Evolutionary conservation across 257 asterid genomes (phyloP).

Genomic region (Solanum tarapatanum): DNA sequence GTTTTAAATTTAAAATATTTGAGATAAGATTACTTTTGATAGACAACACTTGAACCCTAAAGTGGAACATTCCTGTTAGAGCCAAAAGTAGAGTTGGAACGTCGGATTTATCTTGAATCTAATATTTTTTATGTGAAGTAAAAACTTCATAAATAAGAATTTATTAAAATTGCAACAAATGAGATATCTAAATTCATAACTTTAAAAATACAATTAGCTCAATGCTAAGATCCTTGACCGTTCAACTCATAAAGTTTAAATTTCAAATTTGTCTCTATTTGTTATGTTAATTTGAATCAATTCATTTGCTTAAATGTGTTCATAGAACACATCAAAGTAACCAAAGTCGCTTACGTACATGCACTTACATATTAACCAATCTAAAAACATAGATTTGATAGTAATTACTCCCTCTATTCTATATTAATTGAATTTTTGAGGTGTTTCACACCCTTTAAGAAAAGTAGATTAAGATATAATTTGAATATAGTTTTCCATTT

Average conservation of each 20-base stretch:
- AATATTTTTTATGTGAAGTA: neutral
- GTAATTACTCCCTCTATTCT: neutral
- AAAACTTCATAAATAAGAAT: too few relatives aligned
- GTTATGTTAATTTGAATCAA: neutral
- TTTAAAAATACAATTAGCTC: neutral
- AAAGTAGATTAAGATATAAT: too few relatives aligned
- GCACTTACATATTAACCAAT: neutral
- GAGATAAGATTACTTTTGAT: too few relatives aligned
- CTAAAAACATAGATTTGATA: neutral
- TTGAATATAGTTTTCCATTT: too few relatives aligned
- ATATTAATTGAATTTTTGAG: too few relatives aligned
- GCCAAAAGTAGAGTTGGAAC: neutral
- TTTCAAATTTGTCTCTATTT: neutral
- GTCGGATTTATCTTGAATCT: neutral
- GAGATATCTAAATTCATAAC: neutral
- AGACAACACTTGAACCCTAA: neutral
- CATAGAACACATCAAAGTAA: too few relatives aligned
- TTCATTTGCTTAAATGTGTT: neutral
- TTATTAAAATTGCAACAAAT: neutral
- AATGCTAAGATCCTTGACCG: too few relatives aligned
- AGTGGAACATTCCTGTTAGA: neutral
- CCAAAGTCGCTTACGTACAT: too few relatives aligned
- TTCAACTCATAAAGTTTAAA: neutral
- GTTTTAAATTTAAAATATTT: too few relatives aligned
- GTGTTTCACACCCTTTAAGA: too few relatives aligned